These are phyloP conservation scores for Candida tunisiensis DNA, from an alignment of 1,139 yeast species.

Conservation along the genomic window DNA sequence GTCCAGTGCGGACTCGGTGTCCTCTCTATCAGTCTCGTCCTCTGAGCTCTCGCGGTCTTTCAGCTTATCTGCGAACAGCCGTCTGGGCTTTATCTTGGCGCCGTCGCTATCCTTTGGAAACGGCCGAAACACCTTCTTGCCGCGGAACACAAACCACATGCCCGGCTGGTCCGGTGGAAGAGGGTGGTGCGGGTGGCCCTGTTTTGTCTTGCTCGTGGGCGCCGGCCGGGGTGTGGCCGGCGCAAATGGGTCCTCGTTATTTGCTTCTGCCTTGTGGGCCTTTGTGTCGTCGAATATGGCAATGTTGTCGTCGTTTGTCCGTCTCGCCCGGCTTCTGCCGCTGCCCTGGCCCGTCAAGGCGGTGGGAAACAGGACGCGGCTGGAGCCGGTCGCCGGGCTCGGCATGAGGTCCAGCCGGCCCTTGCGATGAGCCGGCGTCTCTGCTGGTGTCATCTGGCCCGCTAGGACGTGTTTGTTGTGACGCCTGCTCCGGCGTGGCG, in stretches of 20 bases:
- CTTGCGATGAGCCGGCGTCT: conserved; percentile 10
- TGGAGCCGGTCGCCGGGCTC: too few species aligned
- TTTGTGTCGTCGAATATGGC: background rate
- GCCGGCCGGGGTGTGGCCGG: background rate
- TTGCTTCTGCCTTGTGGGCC: background rate
- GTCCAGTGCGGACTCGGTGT: too few species aligned
- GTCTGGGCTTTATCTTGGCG: conserved; percentile 7
- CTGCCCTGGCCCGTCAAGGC: background rate
- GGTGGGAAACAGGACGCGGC: conserved; percentile 1
- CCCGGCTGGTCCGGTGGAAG: conserved; percentile 6
- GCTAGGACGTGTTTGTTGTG: conserved; percentile 1
- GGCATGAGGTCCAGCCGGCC: conserved; percentile 6
- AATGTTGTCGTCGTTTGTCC: background rate
- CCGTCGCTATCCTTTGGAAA: conserved; percentile 9
- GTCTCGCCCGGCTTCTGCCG: background rate
- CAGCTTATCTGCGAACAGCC: conserved; percentile 6
- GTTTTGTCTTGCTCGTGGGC: background rate
- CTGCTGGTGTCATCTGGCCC: conserved; percentile 10
- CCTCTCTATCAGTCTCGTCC: too few species aligned
- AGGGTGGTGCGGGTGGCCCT: background rate
- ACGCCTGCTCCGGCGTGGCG: background rate
- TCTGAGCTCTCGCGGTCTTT: conserved; percentile 1
- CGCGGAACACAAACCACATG: conserved; percentile 24
- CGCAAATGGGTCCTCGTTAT: background rate
- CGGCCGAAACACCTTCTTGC: conserved; percentile 22